These are phyloP conservation scores for Tarenaya hassleriana DNA, from an alignment of 345 rosid species.

Conservation along the genomic window DNA sequence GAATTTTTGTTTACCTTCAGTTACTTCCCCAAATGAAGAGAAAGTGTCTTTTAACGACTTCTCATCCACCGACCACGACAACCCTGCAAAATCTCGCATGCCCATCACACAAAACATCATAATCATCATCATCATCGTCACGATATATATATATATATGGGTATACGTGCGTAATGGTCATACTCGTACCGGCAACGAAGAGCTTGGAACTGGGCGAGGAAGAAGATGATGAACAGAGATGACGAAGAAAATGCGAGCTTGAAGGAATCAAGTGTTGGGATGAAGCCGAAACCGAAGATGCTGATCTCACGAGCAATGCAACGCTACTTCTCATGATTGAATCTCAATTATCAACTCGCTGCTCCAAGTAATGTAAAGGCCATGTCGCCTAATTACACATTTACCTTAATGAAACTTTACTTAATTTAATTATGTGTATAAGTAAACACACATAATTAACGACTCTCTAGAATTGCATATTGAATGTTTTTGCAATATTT, in stretches of 20 bases:
- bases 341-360: too few species aligned
- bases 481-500: too few species aligned
- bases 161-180: neutral
- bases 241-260: slow-evolving; percentile 5
- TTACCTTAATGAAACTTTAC: too few species aligned
- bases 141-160: neutral
- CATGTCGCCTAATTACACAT: too few species aligned
- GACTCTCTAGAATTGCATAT: too few species aligned
- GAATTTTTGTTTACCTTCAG: slow-evolving; percentile 40
- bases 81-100: slow-evolving; percentile 34
- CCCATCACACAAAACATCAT: neutral
- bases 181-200: slow-evolving; percentile 51
- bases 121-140: neutral
- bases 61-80: slow-evolving; percentile 77
- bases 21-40: slow-evolving; percentile 60
- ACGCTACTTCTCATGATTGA: slow-evolving; percentile 13
- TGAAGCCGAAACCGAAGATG: slow-evolving; percentile 2
- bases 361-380: too few species aligned
- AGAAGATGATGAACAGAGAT: slow-evolving; percentile 20
- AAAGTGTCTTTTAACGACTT: slow-evolving; percentile 71
- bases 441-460: too few species aligned
- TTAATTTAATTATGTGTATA: too few species aligned
- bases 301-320: slow-evolving; percentile 16
- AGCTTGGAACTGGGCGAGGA: slow-evolving; percentile 46
- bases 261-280: neutral